phyloP scores from a whole-genome alignment of 805 yeast genomes.

The Candida oleophila region DNA sequence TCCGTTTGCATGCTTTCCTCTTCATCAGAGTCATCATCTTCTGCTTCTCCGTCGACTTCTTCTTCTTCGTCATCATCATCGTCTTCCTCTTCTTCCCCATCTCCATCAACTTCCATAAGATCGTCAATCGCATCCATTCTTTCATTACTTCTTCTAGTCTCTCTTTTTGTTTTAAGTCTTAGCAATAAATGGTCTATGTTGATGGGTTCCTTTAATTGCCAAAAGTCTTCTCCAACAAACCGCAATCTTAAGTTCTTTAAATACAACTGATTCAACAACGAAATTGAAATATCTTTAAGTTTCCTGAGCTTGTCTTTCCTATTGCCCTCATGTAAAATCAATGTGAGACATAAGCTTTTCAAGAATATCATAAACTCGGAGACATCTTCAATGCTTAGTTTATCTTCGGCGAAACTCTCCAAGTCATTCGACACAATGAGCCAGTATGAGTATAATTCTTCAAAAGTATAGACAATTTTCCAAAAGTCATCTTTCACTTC shows the following conservation, averaged over 20 bases:
- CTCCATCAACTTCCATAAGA: neutral
- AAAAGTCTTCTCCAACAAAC: conserved; percentile 49
- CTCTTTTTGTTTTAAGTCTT: conserved; percentile 44
- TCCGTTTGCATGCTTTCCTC: conserved; percentile 9
- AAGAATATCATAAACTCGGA: conserved; percentile 45
- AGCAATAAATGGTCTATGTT: conserved; percentile 37
- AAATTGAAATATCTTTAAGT: conserved; percentile 39
- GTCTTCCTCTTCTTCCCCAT: conserved; percentile 10
- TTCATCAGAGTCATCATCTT: neutral
- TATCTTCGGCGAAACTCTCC: conserved; percentile 49
- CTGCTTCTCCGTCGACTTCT: conserved; percentile 11
- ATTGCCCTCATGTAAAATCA: conserved; percentile 39
- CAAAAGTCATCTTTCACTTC: conserved; percentile 21
- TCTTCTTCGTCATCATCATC: conserved; percentile 11
- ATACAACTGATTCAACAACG: conserved; percentile 62
- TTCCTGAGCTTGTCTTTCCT: conserved; percentile 6
- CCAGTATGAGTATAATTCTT: conserved; percentile 67
- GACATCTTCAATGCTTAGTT: conserved; percentile 40
- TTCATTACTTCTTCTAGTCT: conserved; percentile 9
- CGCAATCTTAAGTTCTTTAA: conserved; percentile 61
- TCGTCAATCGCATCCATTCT: neutral
- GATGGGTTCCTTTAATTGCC: conserved; percentile 38
- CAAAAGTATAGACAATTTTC: conserved; percentile 45
- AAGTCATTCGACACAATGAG: conserved; percentile 64
- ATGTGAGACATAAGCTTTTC: conserved; percentile 47